Percentiles rank a stretch among this genome's conserved stretches.
phyloP scores from a whole-genome alignment of 1,139 yeast species.

The Kodamaea plutei region DNA sequence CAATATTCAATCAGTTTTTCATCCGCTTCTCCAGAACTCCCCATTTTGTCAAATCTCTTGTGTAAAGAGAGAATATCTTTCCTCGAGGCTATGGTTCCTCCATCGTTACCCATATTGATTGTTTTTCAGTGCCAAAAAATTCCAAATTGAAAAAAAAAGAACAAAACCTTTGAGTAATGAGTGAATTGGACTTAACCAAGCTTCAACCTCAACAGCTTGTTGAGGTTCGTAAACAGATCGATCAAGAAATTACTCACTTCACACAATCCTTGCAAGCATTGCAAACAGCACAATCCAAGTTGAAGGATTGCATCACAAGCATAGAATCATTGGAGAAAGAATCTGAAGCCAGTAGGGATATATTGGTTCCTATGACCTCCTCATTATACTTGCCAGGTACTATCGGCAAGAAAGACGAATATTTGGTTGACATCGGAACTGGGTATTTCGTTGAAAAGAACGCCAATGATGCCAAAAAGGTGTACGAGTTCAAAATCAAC shows the following conservation, averaged over 20 bases:
- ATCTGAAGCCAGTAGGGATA: slow-evolving; percentile 39
- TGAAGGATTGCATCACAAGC: slow-evolving; percentile 74
- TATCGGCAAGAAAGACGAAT: slow-evolving; percentile 57
- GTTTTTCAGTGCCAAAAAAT: no score
- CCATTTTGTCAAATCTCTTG: slow-evolving; percentile 5
- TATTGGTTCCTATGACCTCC: slow-evolving; percentile 84
- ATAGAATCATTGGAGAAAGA: slow-evolving; percentile 54
- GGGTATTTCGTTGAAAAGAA: slow-evolving; percentile 89
- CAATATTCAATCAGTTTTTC: slow-evolving; percentile 6
- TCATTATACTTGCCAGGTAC: slow-evolving; percentile 88
- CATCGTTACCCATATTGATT: slow-evolving; percentile 46
- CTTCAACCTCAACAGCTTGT: slow-evolving; percentile 80
- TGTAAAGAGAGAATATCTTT: slow-evolving; percentile 37
- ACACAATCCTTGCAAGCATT: slow-evolving; percentile 81
- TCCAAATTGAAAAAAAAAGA: no score
- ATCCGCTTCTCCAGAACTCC: slow-evolving; percentile 6
- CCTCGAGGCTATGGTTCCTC: slow-evolving; percentile 48
- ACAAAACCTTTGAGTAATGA: no score
- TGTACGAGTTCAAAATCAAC: slow-evolving; percentile 69
- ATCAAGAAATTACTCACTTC: slow-evolving; percentile 81
- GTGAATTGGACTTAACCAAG: slow-evolving; percentile 53
- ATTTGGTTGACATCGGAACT: slow-evolving; percentile 92
- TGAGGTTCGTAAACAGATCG: slow-evolving; percentile 80
- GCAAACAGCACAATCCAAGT: slow-evolving; percentile 76
- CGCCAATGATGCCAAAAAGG: slow-evolving; percentile 62